Evolutionary conservation across 2,329 filamentous ascomycete genomes (phyloP), one percentile per base, ranked within the genome.

Genomic region (Westerdykella ornata): DNA sequence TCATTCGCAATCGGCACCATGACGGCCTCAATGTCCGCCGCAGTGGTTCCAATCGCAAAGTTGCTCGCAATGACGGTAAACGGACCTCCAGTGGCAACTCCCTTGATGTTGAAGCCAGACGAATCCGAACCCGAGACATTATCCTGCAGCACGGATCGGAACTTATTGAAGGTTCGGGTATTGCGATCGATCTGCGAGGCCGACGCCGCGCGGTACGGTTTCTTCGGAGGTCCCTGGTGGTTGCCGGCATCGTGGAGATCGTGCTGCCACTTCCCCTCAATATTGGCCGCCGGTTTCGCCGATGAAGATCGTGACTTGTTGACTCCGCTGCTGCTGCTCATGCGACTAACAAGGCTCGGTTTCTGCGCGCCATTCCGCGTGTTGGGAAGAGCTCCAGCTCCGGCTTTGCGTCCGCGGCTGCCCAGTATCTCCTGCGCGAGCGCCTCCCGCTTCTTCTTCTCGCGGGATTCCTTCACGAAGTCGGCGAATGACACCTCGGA

Each of bases 11-110:
- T 70, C 0, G 80, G 80, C n/a, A 75, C 77, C 79, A 92, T 81
- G 42, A 86, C 86, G 53, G 82, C 85, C 70, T 88, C 84, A 45
- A 92, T 87, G 57, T 92, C 86, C 20, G 83, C 84, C 1, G 82
- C 83, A 5, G 86, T 88, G 1, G 86, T 92, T 29, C 86, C 86
- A 2, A 79, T 79, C 11, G 85, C 86, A 60, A 92, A 88, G 70
- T 92, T 92, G 65, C 85, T 82, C 2, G 83, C 85, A 60, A 87
- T 76, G 17, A 92, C 77, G 14, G 78, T 76, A 53, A 78, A 86
- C 1, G 84, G 84, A 0, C 84, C 82, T 1, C 81, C 81, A 7
- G 83, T 69, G 11, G 68, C 71, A 39, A 67, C 68, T n/a, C 86
- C 86, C 39, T 80, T 74, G 49, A 92, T 89, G 28, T 75, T 81